These are phyloP conservation scores for Coemansia sp. DNA, from an alignment of 192 early-diverging fungal species.

Conservation along the genomic window DNA sequence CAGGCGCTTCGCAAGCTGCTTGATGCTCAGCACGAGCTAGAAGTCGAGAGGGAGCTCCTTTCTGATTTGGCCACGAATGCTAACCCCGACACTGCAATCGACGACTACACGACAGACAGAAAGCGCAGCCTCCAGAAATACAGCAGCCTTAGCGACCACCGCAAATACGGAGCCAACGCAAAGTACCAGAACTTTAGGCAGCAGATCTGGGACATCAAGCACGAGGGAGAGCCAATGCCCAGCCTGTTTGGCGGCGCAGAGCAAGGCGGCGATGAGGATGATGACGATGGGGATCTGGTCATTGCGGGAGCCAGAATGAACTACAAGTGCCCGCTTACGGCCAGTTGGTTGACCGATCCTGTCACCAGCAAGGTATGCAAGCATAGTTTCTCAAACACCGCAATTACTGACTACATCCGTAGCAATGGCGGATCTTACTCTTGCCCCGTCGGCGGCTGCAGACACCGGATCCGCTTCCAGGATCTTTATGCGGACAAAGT, in stretches of 20 bases:
- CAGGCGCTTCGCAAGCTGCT: conserved; percentile 26
- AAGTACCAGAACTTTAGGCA: conserved; percentile 36
- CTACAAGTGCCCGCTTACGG: conserved; percentile 58
- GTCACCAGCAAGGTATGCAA: conserved; percentile 57
- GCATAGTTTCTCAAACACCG: conserved; percentile 56
- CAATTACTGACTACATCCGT: conserved; percentile 37
- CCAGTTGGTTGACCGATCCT: conserved; percentile 55
- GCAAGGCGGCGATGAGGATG: background rate
- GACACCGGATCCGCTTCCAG: conserved; percentile 16
- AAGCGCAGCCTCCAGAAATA: conserved; percentile 12
- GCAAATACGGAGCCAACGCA: conserved; percentile 20
- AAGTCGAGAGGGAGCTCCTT: conserved; percentile 18
- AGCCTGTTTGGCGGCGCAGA: conserved; percentile 15
- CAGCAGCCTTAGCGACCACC: conserved; percentile 9
- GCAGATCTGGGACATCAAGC: conserved; percentile 40
- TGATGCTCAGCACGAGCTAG: conserved; percentile 29
- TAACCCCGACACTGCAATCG: conserved; percentile 9
- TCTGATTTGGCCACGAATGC: conserved; percentile 5
- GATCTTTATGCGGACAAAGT: conserved; percentile 50
- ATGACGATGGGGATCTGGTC: conserved; percentile 37
- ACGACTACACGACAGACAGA: conserved; percentile 15
- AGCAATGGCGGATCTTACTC: conserved; percentile 14
- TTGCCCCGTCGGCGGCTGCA: conserved; percentile 51
- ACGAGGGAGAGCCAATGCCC: conserved; percentile 45
- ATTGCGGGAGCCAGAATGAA: conserved; percentile 27